Base-by-base conservation (phyloP, 106 monocot genomes). In the Allium fistulosum region DNA sequence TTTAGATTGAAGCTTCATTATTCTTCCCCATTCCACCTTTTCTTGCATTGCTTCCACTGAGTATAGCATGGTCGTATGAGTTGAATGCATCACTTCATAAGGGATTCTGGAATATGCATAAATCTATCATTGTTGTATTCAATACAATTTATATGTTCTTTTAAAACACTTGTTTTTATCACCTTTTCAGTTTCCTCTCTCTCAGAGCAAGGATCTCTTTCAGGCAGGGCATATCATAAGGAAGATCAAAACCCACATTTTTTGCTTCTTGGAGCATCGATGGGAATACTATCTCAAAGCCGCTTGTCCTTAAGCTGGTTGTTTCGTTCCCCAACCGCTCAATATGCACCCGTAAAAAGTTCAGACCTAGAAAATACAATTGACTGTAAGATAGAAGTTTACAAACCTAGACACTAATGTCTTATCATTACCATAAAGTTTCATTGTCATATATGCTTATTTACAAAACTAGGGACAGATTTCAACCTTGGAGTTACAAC, bases 121-220 rank as follows among this genome's bases (percentile, higher is more conserved):
- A 7, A 64, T 64, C 10, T 64, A 64, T 11, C 14, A 14, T 64
- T 37, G 15, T 10, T 37, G 27, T 64, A 64, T 46, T 46, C 63
- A 2, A 10, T 64, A 64, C 9, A 64, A 46, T 64, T 64, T 46
- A 37, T 37, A 37, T 37, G 37, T 37, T 37, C 1, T 2, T 37
- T 37, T 37, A 37, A 22, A 37, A 37, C 37, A 17, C 48, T 22
- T 3, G 18, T 26, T 37, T 9, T 46, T n/a, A 53, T n/a, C 63
- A 74, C 79, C 74, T 67, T 50, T 16, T 63, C 1, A 75, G 69
- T 58, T 80, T 80, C 48, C 58, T 69, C 22, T 74, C 74, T 69
- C 74, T 64, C 46, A 74, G 45, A 9, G 22, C 45, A 9, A 11
- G n/a, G 10, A 69, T 69, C 16, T 57, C 7, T 22, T 69, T 57